Conservation (phyloP, 495 filamentous ascomycete genomes). For the Talaromyces proteolyticus region DNA sequence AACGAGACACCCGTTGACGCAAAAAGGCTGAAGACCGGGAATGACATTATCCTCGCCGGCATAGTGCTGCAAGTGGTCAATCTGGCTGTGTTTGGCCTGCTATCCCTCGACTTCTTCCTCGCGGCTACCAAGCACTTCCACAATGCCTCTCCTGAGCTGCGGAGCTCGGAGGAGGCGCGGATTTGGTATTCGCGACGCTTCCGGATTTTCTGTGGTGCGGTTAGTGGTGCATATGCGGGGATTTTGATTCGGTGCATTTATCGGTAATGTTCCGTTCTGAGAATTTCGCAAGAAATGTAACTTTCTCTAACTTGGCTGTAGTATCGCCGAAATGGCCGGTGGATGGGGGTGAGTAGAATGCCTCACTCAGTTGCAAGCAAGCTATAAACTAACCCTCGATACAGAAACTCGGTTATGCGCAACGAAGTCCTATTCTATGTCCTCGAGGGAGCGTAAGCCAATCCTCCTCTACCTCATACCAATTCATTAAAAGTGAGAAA, state of each 20-base stretch:
- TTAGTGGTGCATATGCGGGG: constrained; percentile 50
- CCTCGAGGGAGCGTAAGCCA: constrained; percentile 50
- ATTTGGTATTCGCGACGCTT: constrained; percentile 32
- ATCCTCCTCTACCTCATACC: not conserved
- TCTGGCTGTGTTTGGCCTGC: constrained; percentile 48
- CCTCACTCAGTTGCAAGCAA: not conserved
- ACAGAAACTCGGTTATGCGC: constrained; percentile 55
- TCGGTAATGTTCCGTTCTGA: no score
- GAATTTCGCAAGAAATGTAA: no score
- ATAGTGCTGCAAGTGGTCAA: constrained; percentile 66
- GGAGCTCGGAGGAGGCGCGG: constrained; percentile 10
- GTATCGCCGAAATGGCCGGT: constrained; percentile 60
- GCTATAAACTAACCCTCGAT: not conserved
- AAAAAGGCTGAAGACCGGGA: constrained; percentile 30
- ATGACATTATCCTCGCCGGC: constrained; percentile 65
- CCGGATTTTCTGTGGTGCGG: constrained; percentile 41
- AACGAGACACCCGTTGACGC: constrained; percentile 8
- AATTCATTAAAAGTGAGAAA: no score
- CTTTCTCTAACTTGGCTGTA: constrained; percentile 10
- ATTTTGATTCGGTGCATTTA: constrained; percentile 65
- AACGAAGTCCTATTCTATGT: constrained; percentile 58
- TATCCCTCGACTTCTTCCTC: constrained; percentile 45
- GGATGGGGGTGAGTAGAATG: constrained; percentile 44
- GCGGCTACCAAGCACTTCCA: constrained; percentile 31
- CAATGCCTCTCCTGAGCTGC: constrained; percentile 22